Percentiles rank a stretch among this genome's conserved stretches.
These are phyloP conservation scores for Carex myosuroides DNA, from an alignment of 176 grass and related monocot genomes.

Conservation along the genomic window DNA sequence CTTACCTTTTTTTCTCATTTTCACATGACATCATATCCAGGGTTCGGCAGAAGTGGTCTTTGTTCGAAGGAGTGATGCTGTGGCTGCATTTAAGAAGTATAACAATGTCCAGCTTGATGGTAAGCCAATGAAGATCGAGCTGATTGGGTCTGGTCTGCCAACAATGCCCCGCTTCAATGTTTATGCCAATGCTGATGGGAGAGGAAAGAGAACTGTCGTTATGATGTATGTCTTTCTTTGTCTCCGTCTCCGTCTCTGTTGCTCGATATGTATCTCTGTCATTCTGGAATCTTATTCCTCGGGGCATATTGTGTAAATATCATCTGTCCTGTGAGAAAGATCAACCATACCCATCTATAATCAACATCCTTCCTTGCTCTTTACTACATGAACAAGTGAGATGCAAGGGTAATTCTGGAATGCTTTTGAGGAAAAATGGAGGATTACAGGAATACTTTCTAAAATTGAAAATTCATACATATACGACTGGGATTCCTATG, in stretches of 20 bases:
- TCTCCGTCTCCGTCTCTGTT: not conserved
- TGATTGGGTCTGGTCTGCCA: conserved; percentile 60
- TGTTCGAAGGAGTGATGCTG: conserved; percentile 70
- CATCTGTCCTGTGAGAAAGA: not conserved
- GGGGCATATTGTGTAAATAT: not conserved
- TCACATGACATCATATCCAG: conserved; percentile 42
- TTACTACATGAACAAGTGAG: not conserved
- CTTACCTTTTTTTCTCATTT: not conserved
- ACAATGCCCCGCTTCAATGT: conserved; percentile 48
- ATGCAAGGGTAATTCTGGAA: not conserved
- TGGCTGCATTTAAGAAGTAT: conserved; percentile 74
- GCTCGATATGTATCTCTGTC: not conserved
- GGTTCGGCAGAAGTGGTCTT: conserved; percentile 94
- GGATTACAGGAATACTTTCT: not conserved
- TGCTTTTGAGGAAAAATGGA: not conserved
- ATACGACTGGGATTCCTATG: not conserved
- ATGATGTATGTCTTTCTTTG: conserved; percentile 63
- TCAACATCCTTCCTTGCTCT: not conserved
- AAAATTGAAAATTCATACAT: not conserved
- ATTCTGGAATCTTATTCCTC: not conserved
- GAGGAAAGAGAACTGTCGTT: conserved; percentile 75
- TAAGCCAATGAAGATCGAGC: conserved; percentile 86
- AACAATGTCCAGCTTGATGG: conserved; percentile 95
- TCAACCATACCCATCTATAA: not conserved
- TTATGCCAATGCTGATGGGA: conserved; percentile 47